Conservation (phyloP, 768 basidiomycete species). For the Sporobolomyces phaffii region DNA sequence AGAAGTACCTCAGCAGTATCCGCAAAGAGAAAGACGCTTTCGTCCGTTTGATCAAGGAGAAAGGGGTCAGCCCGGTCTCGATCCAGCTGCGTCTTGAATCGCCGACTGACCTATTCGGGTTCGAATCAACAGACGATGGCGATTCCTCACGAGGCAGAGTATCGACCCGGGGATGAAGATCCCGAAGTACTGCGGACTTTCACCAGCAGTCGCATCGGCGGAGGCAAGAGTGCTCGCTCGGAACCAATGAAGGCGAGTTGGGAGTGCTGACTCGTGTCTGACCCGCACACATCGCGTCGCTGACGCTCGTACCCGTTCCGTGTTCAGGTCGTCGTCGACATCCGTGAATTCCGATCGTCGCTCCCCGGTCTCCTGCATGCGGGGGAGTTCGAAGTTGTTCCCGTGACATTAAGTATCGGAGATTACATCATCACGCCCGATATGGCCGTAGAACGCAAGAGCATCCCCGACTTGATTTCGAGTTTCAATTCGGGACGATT, state of each 20-base stretch:
- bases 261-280: background rate
- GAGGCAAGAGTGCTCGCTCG: conserved; percentile 60
- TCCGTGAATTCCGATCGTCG: conserved; percentile 91
- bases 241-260: conserved; percentile 56
- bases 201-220: conserved; percentile 77
- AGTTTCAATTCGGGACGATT: conserved; percentile 90
- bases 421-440: conserved; percentile 94
- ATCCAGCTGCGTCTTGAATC: background rate
- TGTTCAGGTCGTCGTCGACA: conserved; percentile 81
- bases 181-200: conserved; percentile 58
- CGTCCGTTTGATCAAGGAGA: conserved; percentile 82
- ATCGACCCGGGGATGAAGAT: conserved; percentile 45
- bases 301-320: background rate
- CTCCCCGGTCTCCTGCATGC: conserved; percentile 85
- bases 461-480: conserved; percentile 80
- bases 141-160: conserved; percentile 60
- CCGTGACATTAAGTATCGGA: conserved; percentile 85
- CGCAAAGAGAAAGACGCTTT: conserved; percentile 90
- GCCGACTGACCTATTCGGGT: background rate
- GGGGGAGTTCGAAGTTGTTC: conserved; percentile 69
- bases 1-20: conserved; percentile 83
- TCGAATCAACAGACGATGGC: conserved; percentile 67
- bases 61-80: conserved; percentile 59
- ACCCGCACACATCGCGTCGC: too few relatives aligned
- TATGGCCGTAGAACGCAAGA: conserved; percentile 93